Base-by-base conservation (phyloP, 2,329 filamentous ascomycete species). In the Colletotrichum sansevieriae region DNA sequence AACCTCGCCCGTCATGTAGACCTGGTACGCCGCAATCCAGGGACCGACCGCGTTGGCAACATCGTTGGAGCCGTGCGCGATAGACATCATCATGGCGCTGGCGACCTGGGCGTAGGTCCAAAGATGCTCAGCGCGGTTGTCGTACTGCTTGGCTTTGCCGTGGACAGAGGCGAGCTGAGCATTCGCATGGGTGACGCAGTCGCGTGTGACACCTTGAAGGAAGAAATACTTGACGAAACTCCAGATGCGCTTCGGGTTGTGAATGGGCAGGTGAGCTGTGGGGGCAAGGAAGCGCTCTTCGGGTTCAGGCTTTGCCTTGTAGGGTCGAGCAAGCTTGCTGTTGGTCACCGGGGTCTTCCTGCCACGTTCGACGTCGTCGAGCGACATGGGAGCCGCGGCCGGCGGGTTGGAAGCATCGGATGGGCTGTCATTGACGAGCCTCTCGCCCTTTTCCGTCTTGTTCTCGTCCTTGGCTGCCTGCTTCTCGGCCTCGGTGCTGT, bases 81-180 rank as follows among this genome's bases (percentile, higher is more conserved):
- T 80, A 20, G 79, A 81, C 75, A 81, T 78, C 71, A 80, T 78
- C 71, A 80, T 79, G 44, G 80, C 79, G 6, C 76, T 77, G 59
- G 76, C 74, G 11, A 83, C 78, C 72, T 83, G 81, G 52, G 76
- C 78, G 72, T 80, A 84, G 1, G 82, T 83, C 78, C 79, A 84
- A 57, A 83, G 75, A 74, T 85, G 82, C 72, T 84, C 83, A 13
- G 83, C 81, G 4, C 79, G 77, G 67, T 80, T 80, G 71, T 84
- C 83, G 70, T 84, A 84, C 2, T 75, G 75, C 41, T 78, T 76
- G 9, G 82, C 82, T 78, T 80, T 66, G 29, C 29, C 52, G 33
- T 72, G 71, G 41, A 72, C 63, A 0, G 22, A 46, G 1, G 71
- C 63, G 4, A 72, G 59, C 73, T 77, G 57, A 73, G 77, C n/a